Evolutionary conservation across 441 rosid genomes (phyloP), one percentile per base, ranked within the genome.

Genomic region (Croton laevigatus): DNA sequence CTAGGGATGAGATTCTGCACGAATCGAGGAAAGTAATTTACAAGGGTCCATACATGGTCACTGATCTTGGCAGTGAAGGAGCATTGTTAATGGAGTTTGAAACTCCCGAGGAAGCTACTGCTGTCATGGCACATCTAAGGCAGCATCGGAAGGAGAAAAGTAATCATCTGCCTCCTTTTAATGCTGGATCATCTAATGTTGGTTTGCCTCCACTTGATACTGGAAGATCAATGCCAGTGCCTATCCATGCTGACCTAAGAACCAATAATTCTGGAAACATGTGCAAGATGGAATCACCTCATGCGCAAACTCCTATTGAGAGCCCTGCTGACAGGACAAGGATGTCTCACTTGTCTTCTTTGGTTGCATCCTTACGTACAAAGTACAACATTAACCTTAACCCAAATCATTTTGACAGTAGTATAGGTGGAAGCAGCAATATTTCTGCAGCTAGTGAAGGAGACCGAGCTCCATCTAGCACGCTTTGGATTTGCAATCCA

Each of bases 1-100:
- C 82, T 75, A 91, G 85, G 84, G 98, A 95, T 72, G 97, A 91
- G 72, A 81, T 87, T 70, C 80, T 95, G 73, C 89, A 87, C 75
- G 98, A 95, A 86, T 86, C 96, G 51, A 85, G 89, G 82, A 89
- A 93, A 84, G 93, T 84, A 71, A 74, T 87, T 66, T 86, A 83
- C 69, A 89, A 83, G 81, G 94, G 92, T 52, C 97, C 98, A 44
- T 84, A 85, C 73, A 84, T 81, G 89, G 88, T 89, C 46, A 85
- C 86, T 62, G 97, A 95, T 81, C 82, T 93, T 75, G 74, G 76
- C 81, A 86, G 76, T 79, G 99, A 93, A 80, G 83, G 91, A 73
- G 97, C 97, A 67, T 78, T 95, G 72, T 71, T 95, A 55, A 82
- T 95, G 96, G 99, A 93, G 86, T 95, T 87, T 84, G 91, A 88